A percentile compares a stretch with the other conserved stretches of the same genome.
phyloP scores from a whole-genome alignment of 2,329 filamentous ascomycete species.

The Tolypocladium sp. region DNA sequence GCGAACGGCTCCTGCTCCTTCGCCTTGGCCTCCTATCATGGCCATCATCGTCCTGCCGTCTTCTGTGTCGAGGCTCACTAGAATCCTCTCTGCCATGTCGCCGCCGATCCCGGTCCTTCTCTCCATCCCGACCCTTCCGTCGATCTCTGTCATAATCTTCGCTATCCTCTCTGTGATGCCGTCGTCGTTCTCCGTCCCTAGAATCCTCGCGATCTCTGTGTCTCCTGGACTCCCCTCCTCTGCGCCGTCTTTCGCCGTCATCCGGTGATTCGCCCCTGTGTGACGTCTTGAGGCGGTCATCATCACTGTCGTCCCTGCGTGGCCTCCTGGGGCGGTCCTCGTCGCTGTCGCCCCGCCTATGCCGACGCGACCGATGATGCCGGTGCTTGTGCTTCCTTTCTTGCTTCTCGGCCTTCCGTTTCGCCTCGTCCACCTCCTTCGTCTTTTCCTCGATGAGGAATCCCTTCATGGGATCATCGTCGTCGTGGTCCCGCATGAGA shows the following conservation, averaged over 20 bases:
- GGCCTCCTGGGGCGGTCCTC: conserved; percentile 19
- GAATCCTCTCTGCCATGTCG: conserved; percentile 18
- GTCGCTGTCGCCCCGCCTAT: conserved; percentile 10
- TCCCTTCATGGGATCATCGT: conserved; percentile 95
- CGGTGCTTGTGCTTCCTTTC: conserved; percentile 37
- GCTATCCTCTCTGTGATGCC: conserved; percentile 5
- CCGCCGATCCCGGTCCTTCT: conserved; percentile 11
- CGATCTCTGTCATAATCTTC: conserved; percentile 2
- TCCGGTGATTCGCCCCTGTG: conserved; percentile 26
- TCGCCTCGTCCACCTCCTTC: conserved; percentile 69
- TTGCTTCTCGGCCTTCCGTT: conserved; percentile 40
- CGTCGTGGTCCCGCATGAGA: conserved; percentile 73
- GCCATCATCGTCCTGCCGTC: conserved; percentile 17
- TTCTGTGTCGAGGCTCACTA: conserved; percentile 15
- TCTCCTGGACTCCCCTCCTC: conserved; percentile 19
- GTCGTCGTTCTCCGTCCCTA: conserved; percentile 14
- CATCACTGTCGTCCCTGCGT: conserved; percentile 12
- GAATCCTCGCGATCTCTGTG: conserved; percentile 19
- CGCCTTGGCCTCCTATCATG: conserved; percentile 13
- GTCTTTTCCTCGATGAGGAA: conserved; percentile 87
- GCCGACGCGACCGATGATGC: conserved; percentile 25
- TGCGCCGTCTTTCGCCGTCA: conserved; percentile 14
- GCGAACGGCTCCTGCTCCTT: conserved; percentile 36
- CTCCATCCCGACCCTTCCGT: conserved; percentile 9
- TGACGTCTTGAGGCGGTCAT: conserved; percentile 21